Base-by-base conservation (phyloP, 2,329 filamentous ascomycete genomes). In the Colletotrichum navitas region DNA sequence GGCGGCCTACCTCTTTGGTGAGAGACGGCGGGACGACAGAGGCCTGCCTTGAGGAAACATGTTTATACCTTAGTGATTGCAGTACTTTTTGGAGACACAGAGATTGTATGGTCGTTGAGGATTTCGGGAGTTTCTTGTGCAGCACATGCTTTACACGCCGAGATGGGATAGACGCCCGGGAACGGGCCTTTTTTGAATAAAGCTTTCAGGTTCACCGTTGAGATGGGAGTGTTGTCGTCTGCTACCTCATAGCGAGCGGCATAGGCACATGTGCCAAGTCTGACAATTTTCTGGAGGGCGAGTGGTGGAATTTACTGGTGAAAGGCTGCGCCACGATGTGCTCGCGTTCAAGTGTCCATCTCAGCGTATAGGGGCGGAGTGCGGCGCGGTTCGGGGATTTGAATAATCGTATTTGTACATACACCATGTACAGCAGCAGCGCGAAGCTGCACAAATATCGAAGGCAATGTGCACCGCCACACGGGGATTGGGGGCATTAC, bases 1-100 rank as follows among this genome's bases (percentile, higher is more conserved):
- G 81, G 95, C 95, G 4, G 94, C 93, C 8, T 91, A 93, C 81
- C 83, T 98, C 60, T 97, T 98, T 85, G 93, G 94, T 26, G 93
- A 92, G 74, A 78, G 83, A n/a, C 68, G 85, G 65, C 74, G 79
- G 78, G 70, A 76, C 78, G 65, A 79, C 79, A 64, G 76, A 76
- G 72, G 79, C 80, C 71, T 74, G 66, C 63, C 74, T 56, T 73
- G 65, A 68, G 60, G 24, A 55, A 21, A 39, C n/a, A n/a, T 32
- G 16, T 69, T 54, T 43, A n/a, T 58, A 49, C 29, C n/a, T 54
- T 67, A 26, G 18, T 60, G 24, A 41, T 61, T 55, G 21, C 52
- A 26, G 52, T 45, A 65, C 24, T 62, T 18, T 24, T 24, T 18
- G 32, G 51, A 32, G n/a, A 43, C n/a, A 59, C 11, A 39, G 32